Conservation (phyloP, 352 stramenopile species). For the Globisporangium yorkense region DNA sequence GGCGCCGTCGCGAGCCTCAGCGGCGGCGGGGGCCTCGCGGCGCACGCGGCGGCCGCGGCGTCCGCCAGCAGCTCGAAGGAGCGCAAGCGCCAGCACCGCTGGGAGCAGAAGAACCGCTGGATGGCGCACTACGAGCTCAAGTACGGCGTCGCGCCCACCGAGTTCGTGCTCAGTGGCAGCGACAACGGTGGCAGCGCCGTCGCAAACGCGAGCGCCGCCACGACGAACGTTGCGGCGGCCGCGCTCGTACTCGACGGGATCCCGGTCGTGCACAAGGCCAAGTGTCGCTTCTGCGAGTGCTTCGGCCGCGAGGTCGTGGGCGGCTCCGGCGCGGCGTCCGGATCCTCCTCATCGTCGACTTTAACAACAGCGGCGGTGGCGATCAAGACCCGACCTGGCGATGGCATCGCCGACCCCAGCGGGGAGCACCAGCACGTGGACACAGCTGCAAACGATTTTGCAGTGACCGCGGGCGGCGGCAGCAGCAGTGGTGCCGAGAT, state of each 20-base stretch:
- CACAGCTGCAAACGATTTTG: conserved; percentile 12
- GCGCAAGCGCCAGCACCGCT: conserved; percentile 50
- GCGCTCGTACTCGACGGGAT: conserved; percentile 8
- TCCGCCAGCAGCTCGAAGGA: conserved; percentile 14
- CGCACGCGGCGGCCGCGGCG: neutral
- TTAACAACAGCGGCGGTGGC: neutral
- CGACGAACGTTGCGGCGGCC: conserved; percentile 2
- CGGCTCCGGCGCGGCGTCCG: neutral
- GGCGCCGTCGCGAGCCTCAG: neutral
- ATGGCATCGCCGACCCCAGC: neutral
- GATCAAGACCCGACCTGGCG: neutral
- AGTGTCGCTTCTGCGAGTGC: conserved; percentile 56
- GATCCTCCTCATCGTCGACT: neutral
- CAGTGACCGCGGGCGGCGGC: neutral
- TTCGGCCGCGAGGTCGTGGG: conserved; percentile 32
- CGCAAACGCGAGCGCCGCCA: conserved; percentile 1
- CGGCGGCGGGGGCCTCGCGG: neutral
- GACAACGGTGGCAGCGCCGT: conserved; percentile 6
- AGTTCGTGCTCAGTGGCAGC: conserved; percentile 19
- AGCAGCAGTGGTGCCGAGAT: conserved; percentile 1
- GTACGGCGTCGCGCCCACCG: conserved; percentile 47
- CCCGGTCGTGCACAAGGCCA: conserved; percentile 38
- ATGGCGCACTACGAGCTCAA: conserved; percentile 58
- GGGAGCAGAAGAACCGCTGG: conserved; percentile 62
- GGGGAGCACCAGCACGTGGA: neutral